Base-by-base conservation (phyloP, 352 stramenopile genomes). In the Phytopythium boreale region DNA sequence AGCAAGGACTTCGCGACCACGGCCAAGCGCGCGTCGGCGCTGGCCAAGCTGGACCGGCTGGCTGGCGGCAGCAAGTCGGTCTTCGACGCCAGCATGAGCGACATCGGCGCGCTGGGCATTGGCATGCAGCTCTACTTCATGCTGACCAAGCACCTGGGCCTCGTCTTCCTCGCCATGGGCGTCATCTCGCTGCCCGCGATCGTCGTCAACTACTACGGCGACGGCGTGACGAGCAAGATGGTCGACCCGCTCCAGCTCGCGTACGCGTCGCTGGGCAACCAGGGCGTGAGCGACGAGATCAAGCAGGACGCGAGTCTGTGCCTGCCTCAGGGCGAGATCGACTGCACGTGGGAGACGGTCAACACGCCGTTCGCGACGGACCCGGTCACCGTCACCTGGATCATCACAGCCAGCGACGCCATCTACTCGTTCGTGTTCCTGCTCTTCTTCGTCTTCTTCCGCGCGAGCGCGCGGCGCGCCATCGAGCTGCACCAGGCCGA, bases 121-220 rank as follows among this genome's bases (percentile, higher is more conserved):
- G 87, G 85, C 14, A 75, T 96, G 68, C 78, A 90, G 72, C 72
- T 96, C 6, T 96, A 94, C 52, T 96, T 96, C 43, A 84, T 94
- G 71, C 64, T 96, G 34, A 89, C 83, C 47, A 91, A 93, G 76
- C 89, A 92, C 56, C 56, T 91, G 59, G 69, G 70, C 34, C 67
- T 85, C 22, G 67, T 71, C 7, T 92, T 96, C 57, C 52, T 92
- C 8, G n/a, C 74, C 47, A 93, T 94, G 82, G 84, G 84, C 17
- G 61, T 91, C 39, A 53, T 91, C 7, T 73, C 87, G 19, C 60
- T 93, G 19, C 87, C 84, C 1, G 66, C 68, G 3, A 90, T 95
- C 49, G 64, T 82, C 0, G 63, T 92, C 10, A 89, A 93, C 59
- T 77, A 83, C 34, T 84, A 65, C 10, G 87, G 84, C 20, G 58